Base-by-base conservation (phyloP, 257 asterid genomes). In the Thymus mandschuricus region DNA sequence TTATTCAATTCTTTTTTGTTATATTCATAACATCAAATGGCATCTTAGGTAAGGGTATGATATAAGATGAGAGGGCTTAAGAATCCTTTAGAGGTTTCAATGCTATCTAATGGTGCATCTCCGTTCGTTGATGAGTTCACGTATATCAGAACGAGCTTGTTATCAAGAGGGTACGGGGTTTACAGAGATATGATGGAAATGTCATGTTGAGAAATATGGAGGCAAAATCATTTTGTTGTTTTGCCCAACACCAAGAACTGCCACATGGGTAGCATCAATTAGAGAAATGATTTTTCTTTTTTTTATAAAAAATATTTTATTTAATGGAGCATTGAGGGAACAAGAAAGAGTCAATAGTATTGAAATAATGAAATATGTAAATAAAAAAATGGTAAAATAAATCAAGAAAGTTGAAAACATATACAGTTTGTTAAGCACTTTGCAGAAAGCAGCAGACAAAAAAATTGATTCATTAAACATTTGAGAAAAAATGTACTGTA, bases 341-440 rank as follows among this genome's bases (percentile, higher is more conserved):
- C 40, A 57, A 31, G 15, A 35, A n/a, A 38, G 48, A 38, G 34
- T n/a, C 66, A 51, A 69, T 30, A 15, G 40, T 35, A 44, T 13
- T 34, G 63, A 61, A 49, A 49, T 8, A 1, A 38, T 57, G 3
- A 48, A 70, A 48, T 57, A 48, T 71, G 12, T 64, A 8, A 76
- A 64, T 28, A 10, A 40, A 44, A 7, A 5, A 70, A 46, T 44
- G 55, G 52, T 35, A 41, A 76, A 49, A 10, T 41, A 52, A 41
- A 21, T 3, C 10, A 56, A 57, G 3, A 64, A 69, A 33, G n/a
- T 10, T 69, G 43, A 62, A 60, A 52, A 27, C 60, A 52, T 59
- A 75, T 64, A 65, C 68, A 69, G 66, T 74, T 75, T 66, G 69
- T 64, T 66, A 33, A 50, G 54, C 76, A 57, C 76, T 81, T 78